Conservation (phyloP, 331 rosid genomes). For the Ulmus americana region DNA sequence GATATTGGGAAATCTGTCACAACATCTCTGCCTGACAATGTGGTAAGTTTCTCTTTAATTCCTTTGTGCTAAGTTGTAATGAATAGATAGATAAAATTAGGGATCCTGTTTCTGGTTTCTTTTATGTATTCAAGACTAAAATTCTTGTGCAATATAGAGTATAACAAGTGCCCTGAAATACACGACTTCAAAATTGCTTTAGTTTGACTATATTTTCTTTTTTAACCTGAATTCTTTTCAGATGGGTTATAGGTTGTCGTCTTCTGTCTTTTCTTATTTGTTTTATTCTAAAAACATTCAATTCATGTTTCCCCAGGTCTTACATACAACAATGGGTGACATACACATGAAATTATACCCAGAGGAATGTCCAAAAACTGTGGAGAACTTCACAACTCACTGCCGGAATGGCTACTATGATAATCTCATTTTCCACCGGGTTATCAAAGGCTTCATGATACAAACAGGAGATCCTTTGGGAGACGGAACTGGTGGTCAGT, state of each 20-base stretch:
- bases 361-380: constrained; percentile 97
- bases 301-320: constrained; percentile 44
- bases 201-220: not conserved
- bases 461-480: constrained; percentile 99
- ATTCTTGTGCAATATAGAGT: not conserved
- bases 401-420: constrained; percentile 92
- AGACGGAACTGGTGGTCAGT: constrained; percentile 97
- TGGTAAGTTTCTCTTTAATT: constrained; percentile 49
- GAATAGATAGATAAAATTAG: constrained; percentile 10
- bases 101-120: constrained; percentile 9
- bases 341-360: constrained; percentile 89
- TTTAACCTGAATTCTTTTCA: not conserved
- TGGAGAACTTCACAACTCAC: constrained; percentile 96
- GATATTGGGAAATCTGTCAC: constrained; percentile 86
- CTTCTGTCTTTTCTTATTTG: not conserved
- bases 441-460: constrained; percentile 95
- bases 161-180: not conserved
- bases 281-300: constrained; percentile 2
- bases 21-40: constrained; percentile 93
- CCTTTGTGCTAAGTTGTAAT: constrained; percentile 2
- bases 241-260: not conserved
- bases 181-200: not conserved
- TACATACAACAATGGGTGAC: constrained; percentile 96
- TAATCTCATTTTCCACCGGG: constrained; percentile 88
- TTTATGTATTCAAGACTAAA: not conserved